These are phyloP conservation scores for Solanum rostratum DNA, from an alignment of 257 asterid genomes.

Conservation along the genomic window DNA sequence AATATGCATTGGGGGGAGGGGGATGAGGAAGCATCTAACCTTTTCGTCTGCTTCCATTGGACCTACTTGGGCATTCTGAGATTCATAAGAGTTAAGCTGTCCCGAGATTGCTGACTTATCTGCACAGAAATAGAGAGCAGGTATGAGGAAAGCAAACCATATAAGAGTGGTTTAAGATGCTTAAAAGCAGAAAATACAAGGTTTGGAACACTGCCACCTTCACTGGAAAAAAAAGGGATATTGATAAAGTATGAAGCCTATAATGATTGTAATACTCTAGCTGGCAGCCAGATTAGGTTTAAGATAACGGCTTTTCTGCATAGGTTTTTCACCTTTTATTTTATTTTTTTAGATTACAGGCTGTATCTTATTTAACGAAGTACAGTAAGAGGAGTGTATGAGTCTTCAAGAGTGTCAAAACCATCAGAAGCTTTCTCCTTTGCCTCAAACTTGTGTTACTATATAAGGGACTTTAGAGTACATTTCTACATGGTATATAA, in stretches of 20 bases:
- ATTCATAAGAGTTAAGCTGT: constrained; percentile 18
- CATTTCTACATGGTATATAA: neutral
- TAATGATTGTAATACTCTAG: neutral
- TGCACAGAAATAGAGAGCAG: constrained; percentile 10
- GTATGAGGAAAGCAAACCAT: neutral
- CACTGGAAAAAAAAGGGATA: neutral
- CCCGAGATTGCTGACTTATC: constrained; percentile 27
- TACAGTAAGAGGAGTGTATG: neutral
- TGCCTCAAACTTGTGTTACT: neutral
- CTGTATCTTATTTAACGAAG: neutral
- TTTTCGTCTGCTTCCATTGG: constrained; percentile 27
- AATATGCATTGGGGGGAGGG: neutral
- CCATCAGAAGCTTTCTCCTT: neutral
- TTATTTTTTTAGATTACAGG: neutral
- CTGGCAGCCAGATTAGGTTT: neutral
- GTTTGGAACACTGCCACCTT: neutral
- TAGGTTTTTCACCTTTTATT: neutral
- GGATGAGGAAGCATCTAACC: constrained; percentile 34
- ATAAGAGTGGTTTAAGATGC: neutral
- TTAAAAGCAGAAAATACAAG: neutral
- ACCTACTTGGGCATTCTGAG: constrained; percentile 25
- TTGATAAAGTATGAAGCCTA: neutral
- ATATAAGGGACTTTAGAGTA: neutral
- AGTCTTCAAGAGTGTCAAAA: neutral
- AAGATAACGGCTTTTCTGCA: neutral